phyloP scores from a whole-genome alignment of 2,329 filamentous ascomycete genomes.

The Diaporthe ampelina region DNA sequence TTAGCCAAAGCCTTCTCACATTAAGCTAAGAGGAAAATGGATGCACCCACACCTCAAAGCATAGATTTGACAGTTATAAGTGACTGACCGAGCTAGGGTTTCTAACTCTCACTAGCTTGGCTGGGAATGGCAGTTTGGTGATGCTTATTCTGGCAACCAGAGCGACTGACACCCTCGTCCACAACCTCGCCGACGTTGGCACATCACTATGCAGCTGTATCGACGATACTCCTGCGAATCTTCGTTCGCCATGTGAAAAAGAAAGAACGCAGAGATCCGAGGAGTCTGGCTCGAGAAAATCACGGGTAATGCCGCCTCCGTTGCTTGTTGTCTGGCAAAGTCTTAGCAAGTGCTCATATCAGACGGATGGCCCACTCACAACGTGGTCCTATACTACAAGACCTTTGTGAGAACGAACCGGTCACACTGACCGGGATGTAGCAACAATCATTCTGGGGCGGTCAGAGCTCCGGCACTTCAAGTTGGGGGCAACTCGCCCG shows the following conservation, averaged over 20 bases:
- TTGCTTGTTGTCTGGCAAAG: neutral
- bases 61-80: no score
- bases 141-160: neutral
- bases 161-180: neutral
- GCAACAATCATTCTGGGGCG: neutral
- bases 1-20: neutral
- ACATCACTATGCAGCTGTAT: neutral
- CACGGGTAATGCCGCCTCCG: neutral
- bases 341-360: neutral
- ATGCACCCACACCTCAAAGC: no score
- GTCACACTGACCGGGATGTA: neutral
- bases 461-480: neutral
- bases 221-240: no score
- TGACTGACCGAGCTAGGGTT: no score
- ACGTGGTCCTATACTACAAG: neutral
- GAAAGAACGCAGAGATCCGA: neutral
- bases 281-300: neutral
- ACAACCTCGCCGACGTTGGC: neutral
- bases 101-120: neutral
- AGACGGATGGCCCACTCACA: constrained; percentile 7
- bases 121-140: neutral
- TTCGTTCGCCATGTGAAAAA: neutral
- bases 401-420: neutral
- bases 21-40: no score
- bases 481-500: no score